These are phyloP conservation scores for Aspergillus olivimuriae DNA, from an alignment of 495 filamentous ascomycete genomes.

Conservation along the genomic window DNA sequence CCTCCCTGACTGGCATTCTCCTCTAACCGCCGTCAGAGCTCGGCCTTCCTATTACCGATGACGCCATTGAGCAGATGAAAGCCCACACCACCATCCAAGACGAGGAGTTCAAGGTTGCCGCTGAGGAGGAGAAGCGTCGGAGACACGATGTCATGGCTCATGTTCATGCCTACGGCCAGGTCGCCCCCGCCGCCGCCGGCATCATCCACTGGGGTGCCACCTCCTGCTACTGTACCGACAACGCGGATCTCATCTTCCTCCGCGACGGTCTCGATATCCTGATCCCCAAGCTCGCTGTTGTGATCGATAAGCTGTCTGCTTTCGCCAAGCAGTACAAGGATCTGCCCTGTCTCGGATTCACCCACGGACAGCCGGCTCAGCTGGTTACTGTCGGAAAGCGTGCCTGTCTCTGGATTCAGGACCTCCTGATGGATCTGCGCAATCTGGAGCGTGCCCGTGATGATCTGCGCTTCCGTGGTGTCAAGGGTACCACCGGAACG, in stretches of 20 bases:
- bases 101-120: conserved; percentile 69
- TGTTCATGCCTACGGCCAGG: conserved; percentile 66
- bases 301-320: conserved; percentile 69
- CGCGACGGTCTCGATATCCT: conserved; percentile 69
- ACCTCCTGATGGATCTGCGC: conserved; percentile 79
- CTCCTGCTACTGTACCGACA: conserved; percentile 69
- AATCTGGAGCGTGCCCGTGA: conserved; percentile 70
- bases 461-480: conserved; percentile 77
- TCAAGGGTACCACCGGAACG: conserved; percentile 72
- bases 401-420: conserved; percentile 78
- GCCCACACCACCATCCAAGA: conserved; percentile 67
- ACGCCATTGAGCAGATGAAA: conserved; percentile 71
- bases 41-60: conserved; percentile 53
- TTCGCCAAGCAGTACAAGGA: conserved; percentile 78
- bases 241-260: conserved; percentile 82
- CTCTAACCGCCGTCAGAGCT: conserved; percentile 35
- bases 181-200: conserved; percentile 74
- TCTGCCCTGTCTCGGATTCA: conserved; percentile 62
- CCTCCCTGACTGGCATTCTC: conserved; percentile 9
- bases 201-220: conserved; percentile 81
- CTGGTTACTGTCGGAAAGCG: conserved; percentile 73
- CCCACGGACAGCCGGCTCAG: conserved; percentile 78
- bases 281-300: conserved; percentile 77
- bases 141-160: conserved; percentile 69
- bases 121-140: conserved; percentile 71